Percentiles rank a stretch among this genome's conserved stretches.
Conservation (phyloP, 2,329 filamentous ascomycete genomes). For the Hawksworthiomyces lignivorus region DNA sequence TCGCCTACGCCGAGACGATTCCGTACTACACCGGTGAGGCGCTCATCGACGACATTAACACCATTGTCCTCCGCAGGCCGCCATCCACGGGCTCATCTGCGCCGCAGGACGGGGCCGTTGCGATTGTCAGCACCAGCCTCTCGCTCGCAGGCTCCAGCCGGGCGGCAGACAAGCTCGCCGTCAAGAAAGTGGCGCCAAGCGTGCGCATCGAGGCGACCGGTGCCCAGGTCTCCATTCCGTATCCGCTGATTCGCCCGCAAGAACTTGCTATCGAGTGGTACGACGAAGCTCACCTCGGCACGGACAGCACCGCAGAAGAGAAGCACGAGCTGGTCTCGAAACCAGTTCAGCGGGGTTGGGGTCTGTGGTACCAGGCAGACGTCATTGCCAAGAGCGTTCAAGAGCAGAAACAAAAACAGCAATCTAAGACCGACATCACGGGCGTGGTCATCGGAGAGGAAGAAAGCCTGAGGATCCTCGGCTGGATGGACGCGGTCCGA, state of each 20-base stretch:
- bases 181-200: too few relatives aligned
- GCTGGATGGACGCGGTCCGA: background rate
- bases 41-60: too few relatives aligned
- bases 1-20: too few relatives aligned
- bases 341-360: background rate
- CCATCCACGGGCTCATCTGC: too few relatives aligned
- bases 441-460: background rate
- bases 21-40: too few relatives aligned
- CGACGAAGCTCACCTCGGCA: background rate
- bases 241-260: background rate
- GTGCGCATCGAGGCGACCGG: background rate
- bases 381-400: background rate
- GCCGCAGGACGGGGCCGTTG: too few relatives aligned
- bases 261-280: background rate
- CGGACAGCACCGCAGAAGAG: too few relatives aligned
- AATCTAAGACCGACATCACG: background rate
- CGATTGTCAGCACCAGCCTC: too few relatives aligned
- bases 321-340: background rate
- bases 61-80: too few relatives aligned
- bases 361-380: background rate
- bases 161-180: too few relatives aligned
- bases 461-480: background rate
- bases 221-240: background rate
- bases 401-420: too few relatives aligned
- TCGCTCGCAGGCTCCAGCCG: too few relatives aligned